Conservation (phyloP, 2,329 filamentous ascomycete species). For the Fusarium sp. region DNA sequence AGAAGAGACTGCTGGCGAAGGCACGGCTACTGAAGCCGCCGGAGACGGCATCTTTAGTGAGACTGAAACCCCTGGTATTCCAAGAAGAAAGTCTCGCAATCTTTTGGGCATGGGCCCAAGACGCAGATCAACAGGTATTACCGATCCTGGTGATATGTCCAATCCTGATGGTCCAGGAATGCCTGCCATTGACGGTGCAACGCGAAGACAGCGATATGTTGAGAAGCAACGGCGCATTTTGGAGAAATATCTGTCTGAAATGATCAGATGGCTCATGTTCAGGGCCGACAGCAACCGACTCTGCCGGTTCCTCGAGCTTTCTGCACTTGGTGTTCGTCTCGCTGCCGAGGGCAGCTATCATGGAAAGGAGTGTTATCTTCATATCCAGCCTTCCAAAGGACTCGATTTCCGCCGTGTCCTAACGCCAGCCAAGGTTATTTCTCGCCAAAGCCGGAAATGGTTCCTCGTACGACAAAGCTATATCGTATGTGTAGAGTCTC, state of each 20-base stretch:
- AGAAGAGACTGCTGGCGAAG: slow-evolving; percentile 59
- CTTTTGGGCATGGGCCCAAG: slow-evolving; percentile 59
- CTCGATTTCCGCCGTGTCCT: slow-evolving; percentile 85
- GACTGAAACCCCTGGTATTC: slow-evolving; percentile 46
- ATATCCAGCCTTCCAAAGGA: slow-evolving; percentile 91
- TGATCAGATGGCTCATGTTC: slow-evolving; percentile 98
- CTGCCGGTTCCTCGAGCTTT: slow-evolving; percentile 95
- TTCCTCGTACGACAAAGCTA: slow-evolving; percentile 98
- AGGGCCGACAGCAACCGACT: slow-evolving; percentile 93
- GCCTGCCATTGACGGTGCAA: slow-evolving; percentile 58
- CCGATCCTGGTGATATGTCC: slow-evolving; percentile 58
- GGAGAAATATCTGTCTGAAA: slow-evolving; percentile 89
- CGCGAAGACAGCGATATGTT: slow-evolving; percentile 68
- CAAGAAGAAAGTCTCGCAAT: slow-evolving; percentile 62
- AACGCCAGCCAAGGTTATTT: slow-evolving; percentile 79
- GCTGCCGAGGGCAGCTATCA: slow-evolving; percentile 97
- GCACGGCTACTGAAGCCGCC: slow-evolving; percentile 70
- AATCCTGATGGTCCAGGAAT: slow-evolving; percentile 55
- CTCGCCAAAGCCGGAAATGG: slow-evolving; percentile 91
- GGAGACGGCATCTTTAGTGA: slow-evolving; percentile 58
- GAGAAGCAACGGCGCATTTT: slow-evolving; percentile 86
- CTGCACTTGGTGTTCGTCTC: slow-evolving; percentile 89
- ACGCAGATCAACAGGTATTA: slow-evolving; percentile 61
- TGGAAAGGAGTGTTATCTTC: slow-evolving; percentile 93
- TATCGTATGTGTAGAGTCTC: slow-evolving; percentile 96